A percentile compares a stretch with the other conserved stretches of the same genome.
Evolutionary conservation across 192 early-diverging fungal species (phyloP).

Genomic region (Piromyces sp.): DNA sequence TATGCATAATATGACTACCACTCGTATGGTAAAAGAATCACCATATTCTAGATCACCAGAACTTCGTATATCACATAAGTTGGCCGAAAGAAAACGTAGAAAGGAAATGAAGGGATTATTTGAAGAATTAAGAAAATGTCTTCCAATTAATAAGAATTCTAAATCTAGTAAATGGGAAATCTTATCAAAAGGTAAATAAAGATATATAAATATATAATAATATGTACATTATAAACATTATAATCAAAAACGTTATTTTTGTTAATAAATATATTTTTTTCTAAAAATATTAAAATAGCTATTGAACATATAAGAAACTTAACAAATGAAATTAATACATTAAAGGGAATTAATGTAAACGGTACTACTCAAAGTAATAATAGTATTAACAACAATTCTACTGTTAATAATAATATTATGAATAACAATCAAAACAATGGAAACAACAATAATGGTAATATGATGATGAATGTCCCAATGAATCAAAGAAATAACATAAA

Average conservation of each 20-base stretch:
- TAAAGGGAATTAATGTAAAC: neutral
- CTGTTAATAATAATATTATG: neutral
- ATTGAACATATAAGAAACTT: constrained; percentile 17
- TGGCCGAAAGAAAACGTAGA: constrained; percentile 70
- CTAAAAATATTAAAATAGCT: constrained; percentile 15
- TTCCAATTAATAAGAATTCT: constrained; percentile 60
- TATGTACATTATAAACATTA: too few relatives aligned
- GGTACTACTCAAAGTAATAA: too few relatives aligned
- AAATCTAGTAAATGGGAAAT: constrained; percentile 85
- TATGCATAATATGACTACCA: neutral
- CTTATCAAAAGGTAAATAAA: constrained; percentile 47
- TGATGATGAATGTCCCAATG: neutral
- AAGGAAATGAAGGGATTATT: constrained; percentile 84
- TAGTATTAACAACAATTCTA: too few relatives aligned
- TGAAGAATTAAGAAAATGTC: constrained; percentile 58
- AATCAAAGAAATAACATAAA: neutral
- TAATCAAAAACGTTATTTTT: too few relatives aligned
- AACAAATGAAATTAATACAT: neutral
- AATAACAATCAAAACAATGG: neutral
- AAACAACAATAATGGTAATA: neutral
- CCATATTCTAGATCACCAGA: constrained; percentile 58
- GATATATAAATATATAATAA: too few relatives aligned
- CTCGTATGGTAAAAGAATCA: neutral
- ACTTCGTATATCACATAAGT: constrained; percentile 66
- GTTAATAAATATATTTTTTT: too few relatives aligned